Percentiles rank a stretch among this genome's conserved stretches.
Evolutionary conservation across 2,329 filamentous ascomycete species (phyloP).

Genomic region (Hypoxylon sp.): DNA sequence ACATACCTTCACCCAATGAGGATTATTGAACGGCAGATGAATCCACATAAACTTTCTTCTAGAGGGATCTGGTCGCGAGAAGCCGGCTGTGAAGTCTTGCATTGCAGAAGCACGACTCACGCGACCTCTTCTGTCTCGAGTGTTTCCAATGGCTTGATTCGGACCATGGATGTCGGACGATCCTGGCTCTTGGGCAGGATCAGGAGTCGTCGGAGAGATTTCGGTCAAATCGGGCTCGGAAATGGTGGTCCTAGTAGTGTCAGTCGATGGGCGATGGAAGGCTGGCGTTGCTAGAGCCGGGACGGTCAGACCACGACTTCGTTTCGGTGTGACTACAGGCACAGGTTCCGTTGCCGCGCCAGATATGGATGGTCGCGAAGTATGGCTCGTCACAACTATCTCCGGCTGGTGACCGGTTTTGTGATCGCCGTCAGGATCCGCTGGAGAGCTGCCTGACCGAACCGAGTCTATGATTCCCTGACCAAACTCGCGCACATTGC

Average conservation of each 20-base stretch:
- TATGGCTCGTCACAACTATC: conserved; percentile 54
- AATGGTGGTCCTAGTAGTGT: conserved; percentile 38
- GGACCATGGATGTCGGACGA: conserved; percentile 1
- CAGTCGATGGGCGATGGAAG: conserved; percentile 48
- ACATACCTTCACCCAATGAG: conserved; percentile 67
- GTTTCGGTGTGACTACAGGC: conserved; percentile 28
- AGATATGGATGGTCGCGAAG: conserved; percentile 47
- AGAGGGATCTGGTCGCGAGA: conserved; percentile 54
- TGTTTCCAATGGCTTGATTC: conserved; percentile 6
- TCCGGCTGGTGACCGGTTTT: conserved; percentile 48
- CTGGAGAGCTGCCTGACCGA: conserved; percentile 29
- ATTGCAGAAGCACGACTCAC: conserved; percentile 38
- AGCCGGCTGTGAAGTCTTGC: conserved; percentile 54
- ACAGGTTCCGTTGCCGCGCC: conserved; percentile 43
- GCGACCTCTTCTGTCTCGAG: conserved; percentile 16
- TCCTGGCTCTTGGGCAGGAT: background rate
- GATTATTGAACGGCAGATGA: conserved; percentile 68
- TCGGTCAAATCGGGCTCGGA: conserved; percentile 51
- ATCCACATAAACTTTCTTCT: conserved; percentile 68
- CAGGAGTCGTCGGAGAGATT: conserved; percentile 40
- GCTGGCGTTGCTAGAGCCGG: conserved; percentile 49
- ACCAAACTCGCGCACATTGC: conserved; percentile 47
- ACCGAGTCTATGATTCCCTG: conserved; percentile 45
- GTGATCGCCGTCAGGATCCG: conserved; percentile 26
- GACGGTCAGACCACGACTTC: conserved; percentile 51